phyloP scores from a whole-genome alignment of 352 stramenopile genomes.

The Globisporangium apiculatum region DNA sequence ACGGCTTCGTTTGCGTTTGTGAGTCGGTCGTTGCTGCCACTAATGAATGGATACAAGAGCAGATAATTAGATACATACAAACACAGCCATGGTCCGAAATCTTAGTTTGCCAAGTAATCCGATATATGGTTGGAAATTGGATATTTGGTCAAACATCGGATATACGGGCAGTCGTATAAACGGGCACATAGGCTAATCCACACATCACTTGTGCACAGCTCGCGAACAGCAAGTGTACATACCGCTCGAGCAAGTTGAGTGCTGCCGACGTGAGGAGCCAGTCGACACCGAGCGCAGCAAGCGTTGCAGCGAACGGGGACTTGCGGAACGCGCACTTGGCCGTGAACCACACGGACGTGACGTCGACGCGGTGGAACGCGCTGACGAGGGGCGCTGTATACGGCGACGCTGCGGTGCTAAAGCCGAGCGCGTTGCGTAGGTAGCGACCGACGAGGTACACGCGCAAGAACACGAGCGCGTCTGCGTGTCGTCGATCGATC shows the following conservation, averaged over 20 bases:
- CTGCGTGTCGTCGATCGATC: slow-evolving; percentile 10
- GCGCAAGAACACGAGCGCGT: slow-evolving; percentile 37
- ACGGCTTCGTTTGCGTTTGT: slow-evolving; percentile 38
- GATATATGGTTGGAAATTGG: no score
- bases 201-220: no score
- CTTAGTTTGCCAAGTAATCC: no score
- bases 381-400: slow-evolving; percentile 34
- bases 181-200: no score
- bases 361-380: slow-evolving; percentile 45
- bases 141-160: no score
- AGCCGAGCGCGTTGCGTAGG: slow-evolving; percentile 39
- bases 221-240: neutral
- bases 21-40: slow-evolving; percentile 33
- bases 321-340: slow-evolving; percentile 54
- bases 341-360: slow-evolving; percentile 55
- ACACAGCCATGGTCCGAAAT: no score
- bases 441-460: slow-evolving; percentile 51
- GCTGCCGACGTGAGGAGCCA: slow-evolving; percentile 49
- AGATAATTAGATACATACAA: no score
- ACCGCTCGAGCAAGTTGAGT: slow-evolving; percentile 57
- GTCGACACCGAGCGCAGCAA: slow-evolving; percentile 30
- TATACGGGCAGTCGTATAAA: neutral
- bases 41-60: slow-evolving; percentile 2
- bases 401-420: slow-evolving; percentile 27
- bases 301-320: slow-evolving; percentile 31